Base-by-base conservation (phyloP, 768 basidiomycete species). In the Hericium rajendrae region DNA sequence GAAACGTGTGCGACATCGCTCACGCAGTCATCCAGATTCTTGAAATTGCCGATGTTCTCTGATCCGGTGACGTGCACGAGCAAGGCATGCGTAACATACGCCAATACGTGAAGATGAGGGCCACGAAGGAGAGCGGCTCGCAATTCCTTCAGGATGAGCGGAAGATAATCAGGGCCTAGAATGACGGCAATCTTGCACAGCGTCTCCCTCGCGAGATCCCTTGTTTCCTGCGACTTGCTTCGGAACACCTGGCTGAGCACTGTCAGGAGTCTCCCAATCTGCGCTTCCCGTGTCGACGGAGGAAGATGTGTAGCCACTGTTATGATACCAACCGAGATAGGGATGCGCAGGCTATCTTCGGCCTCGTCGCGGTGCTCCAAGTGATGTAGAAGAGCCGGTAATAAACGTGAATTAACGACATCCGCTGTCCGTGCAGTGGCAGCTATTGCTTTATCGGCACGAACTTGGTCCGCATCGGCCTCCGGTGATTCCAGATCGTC, bases 101-200 rank as follows among this genome's bases (percentile, higher is more conserved):
- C 94, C 32, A 97, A 76, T 16, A 98, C 83, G 68, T 99, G 95
- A 0, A 97, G 79, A 56, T 98, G 95, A 1, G 97, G 95, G 6
- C 97, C 97, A 18, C 94, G 88, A 38, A 83, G 65, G 28, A 99
- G 80, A 1, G 94, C 91, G 0, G 76, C 81, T n/a, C 89, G 80
- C 51, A 98, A 74, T 67, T 97, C 94, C 38, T 82, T 83, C 40
- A 97, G 71, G 32, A 89, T 76, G 15, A 82, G 70, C 0, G 86
- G 79, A 9, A 98, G 81, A 67, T 88, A 91, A 0, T 76, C 70
- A 0, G 89, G 80, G 0, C 92, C 94, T 6, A 94, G 73, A 18
- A 76, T 76, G 12, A 85, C 75, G 1, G 81, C 83, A 49, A 97
- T 92, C 51, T 86, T 88, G 66, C 83, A 85, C 6, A 97, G 71